Conservation (phyloP, 2,329 filamentous ascomycete species). For the Ampelomyces quisqualis region DNA sequence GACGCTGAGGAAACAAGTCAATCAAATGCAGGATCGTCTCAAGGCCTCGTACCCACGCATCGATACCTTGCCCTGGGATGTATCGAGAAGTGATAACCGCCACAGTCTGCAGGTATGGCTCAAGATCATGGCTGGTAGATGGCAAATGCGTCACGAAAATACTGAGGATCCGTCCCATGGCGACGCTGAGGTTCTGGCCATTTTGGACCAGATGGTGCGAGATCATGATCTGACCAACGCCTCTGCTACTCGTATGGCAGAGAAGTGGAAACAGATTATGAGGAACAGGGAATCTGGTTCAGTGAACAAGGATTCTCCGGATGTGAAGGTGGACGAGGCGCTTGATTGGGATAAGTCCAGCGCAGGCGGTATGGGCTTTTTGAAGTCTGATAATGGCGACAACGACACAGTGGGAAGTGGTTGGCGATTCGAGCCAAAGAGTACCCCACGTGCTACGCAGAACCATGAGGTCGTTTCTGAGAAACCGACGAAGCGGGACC, state of each 20-base stretch:
- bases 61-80: constrained; percentile 27
- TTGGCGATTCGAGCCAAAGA: no score
- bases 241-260: constrained; percentile 28
- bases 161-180: constrained; percentile 1
- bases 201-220: constrained; percentile 28
- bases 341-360: background rate
- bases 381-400: constrained; percentile 1
- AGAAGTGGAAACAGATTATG: constrained; percentile 23
- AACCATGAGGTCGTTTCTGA: no score
- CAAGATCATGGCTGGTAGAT: constrained; percentile 27
- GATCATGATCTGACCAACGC: constrained; percentile 26
- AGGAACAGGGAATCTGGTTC: constrained; percentile 6
- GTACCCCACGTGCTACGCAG: no score
- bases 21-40: constrained; percentile 21
- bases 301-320: background rate
- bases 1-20: constrained; percentile 24
- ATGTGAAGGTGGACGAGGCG: background rate
- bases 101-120: constrained; percentile 30
- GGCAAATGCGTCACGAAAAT: constrained; percentile 23
- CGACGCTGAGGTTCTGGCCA: constrained; percentile 13
- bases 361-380: background rate
- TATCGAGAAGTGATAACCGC: constrained; percentile 23
- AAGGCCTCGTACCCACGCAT: constrained; percentile 26
- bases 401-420: background rate
- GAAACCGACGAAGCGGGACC: no score